These are phyloP conservation scores for Ramularia collo-cygni DNA, from an alignment of 2,329 filamentous ascomycete genomes.

Conservation along the genomic window DNA sequence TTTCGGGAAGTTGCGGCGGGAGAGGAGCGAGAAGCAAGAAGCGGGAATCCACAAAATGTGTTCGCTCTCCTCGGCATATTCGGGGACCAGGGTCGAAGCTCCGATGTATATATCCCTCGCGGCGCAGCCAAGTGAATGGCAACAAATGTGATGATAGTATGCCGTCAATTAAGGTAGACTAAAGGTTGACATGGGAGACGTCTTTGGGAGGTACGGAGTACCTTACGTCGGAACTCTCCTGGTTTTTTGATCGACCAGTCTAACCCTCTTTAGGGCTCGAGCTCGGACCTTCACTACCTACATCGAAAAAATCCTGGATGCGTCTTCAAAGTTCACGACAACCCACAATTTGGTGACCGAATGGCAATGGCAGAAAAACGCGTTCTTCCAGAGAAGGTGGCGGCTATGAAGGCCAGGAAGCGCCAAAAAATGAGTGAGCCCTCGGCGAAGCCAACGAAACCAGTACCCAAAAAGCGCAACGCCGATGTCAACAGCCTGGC, in stretches of 20 bases:
- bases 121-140: neutral
- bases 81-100: no score
- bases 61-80: neutral
- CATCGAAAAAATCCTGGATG: no score
- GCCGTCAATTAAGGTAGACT: neutral
- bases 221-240: no score
- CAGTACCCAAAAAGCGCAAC: slow-evolving; percentile 13
- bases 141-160: neutral
- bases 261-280: no score
- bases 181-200: no score
- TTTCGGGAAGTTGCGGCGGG: neutral
- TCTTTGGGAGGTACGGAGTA: no score
- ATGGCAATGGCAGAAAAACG: slow-evolving; percentile 30
- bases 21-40: neutral
- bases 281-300: no score
- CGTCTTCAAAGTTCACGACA: no score
- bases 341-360: no score
- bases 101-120: no score
- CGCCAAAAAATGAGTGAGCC: slow-evolving; percentile 34
- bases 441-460: slow-evolving; percentile 7
- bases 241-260: no score
- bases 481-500: slow-evolving; percentile 34
- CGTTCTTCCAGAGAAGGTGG: slow-evolving; percentile 32
- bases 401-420: slow-evolving; percentile 37
- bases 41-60: neutral